Conservation (phyloP, 2,329 filamentous ascomycete species). For the Arthrinium puccinioides region DNA sequence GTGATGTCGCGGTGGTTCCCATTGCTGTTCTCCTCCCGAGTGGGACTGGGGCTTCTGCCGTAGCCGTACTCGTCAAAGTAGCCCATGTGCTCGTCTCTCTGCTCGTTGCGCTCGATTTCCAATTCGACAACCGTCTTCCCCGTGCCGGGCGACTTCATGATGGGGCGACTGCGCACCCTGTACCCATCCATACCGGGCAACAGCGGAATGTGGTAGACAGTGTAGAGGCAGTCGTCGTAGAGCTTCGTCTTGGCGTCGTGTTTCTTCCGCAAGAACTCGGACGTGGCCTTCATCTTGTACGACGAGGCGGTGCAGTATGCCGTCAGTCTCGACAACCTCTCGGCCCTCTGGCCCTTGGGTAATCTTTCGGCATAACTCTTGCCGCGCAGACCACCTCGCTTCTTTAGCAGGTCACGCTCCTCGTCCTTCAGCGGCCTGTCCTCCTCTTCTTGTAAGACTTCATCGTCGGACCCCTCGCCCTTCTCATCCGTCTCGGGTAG, state of each 20-base stretch:
- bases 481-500: slow-evolving; percentile 72
- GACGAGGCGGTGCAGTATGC: slow-evolving; percentile 95
- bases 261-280: slow-evolving; percentile 77
- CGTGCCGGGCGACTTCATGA: slow-evolving; percentile 80
- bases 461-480: slow-evolving; percentile 48
- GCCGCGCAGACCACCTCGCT: slow-evolving; percentile 54
- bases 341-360: slow-evolving; percentile 78
- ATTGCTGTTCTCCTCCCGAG: slow-evolving; percentile 14
- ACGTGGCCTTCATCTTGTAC: slow-evolving; percentile 83
- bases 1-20: slow-evolving; percentile 11
- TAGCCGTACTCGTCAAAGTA: slow-evolving; percentile 74
- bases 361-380: slow-evolving; percentile 94
- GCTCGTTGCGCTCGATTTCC: slow-evolving; percentile 91
- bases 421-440: slow-evolving; percentile 62
- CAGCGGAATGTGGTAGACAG: slow-evolving; percentile 86
- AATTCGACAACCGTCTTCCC: slow-evolving; percentile 90
- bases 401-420: slow-evolving; percentile 57
- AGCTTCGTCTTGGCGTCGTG: slow-evolving; percentile 91
- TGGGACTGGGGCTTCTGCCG: slow-evolving; percentile 28
- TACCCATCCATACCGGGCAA: slow-evolving; percentile 82
- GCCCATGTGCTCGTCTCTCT: slow-evolving; percentile 81
- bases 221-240: slow-evolving; percentile 96
- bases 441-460: slow-evolving; percentile 44
- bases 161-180: slow-evolving; percentile 79
- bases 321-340: slow-evolving; percentile 83